Conservation (phyloP, 75 land plant genomes). For the Isoetes taiwanensis region DNA sequence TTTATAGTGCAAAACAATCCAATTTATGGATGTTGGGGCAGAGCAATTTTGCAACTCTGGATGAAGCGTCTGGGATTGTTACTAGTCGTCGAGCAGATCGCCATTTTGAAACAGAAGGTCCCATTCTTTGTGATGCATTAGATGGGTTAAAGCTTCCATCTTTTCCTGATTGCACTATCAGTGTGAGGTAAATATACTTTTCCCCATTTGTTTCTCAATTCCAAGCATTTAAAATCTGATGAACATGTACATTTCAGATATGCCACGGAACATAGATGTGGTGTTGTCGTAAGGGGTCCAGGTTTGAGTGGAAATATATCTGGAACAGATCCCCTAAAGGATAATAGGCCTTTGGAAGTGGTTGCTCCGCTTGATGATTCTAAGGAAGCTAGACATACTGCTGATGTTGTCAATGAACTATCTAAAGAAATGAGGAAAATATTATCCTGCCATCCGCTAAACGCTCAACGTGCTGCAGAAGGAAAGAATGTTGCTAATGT, state of each 20-base stretch:
- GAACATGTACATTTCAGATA: no score
- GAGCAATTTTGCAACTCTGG: conserved; percentile 96
- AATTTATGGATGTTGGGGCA: conserved; percentile 7
- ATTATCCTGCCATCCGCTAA: conserved; percentile 63
- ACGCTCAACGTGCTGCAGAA: conserved; percentile 45
- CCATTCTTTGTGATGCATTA: conserved; percentile 79
- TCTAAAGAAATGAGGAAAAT: conserved; percentile 72
- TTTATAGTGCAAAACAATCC: no score
- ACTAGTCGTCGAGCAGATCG: conserved; percentile 95
- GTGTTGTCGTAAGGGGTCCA: conserved; percentile 95
- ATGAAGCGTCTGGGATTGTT: conserved; percentile 76
- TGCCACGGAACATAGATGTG: conserved; percentile 99
- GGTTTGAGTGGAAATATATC: conserved; percentile 94
- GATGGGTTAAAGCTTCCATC: conserved; percentile 82
- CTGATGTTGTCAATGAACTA: conserved; percentile 86
- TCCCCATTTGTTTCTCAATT: no score
- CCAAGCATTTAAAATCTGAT: no score
- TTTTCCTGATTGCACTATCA: conserved; percentile 83
- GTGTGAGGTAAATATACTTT: no score
- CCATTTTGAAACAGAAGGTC: conserved; percentile 95
- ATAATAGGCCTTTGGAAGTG: conserved; percentile 62
- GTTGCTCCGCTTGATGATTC: conserved; percentile 72
- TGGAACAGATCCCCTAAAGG: conserved; percentile 94
- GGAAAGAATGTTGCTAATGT: conserved; percentile 86
- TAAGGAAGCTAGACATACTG: conserved; percentile 80